Percentiles rank a stretch among this genome's conserved stretches.
Evolutionary conservation across 2,329 filamentous ascomycete species (phyloP).

Genomic region (Venturia effusa): DNA sequence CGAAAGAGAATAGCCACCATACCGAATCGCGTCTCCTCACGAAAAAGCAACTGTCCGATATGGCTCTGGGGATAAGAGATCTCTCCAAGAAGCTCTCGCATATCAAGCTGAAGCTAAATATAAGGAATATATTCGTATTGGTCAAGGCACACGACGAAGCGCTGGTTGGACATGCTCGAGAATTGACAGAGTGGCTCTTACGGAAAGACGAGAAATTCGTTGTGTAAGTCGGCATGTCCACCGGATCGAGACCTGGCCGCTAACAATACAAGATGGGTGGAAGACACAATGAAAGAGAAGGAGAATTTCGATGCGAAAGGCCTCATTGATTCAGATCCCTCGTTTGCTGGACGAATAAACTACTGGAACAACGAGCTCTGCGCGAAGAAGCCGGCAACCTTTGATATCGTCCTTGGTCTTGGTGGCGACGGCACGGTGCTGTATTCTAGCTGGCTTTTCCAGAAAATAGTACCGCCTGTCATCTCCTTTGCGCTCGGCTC

Average conservation of each 20-base stretch:
- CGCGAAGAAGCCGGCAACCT: constrained; percentile 65
- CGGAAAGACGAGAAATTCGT: constrained; percentile 59
- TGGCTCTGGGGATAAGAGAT: constrained; percentile 92
- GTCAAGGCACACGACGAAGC: constrained; percentile 86
- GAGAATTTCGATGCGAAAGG: constrained; percentile 63
- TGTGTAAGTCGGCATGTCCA: constrained; percentile 43
- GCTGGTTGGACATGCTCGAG: constrained; percentile 64
- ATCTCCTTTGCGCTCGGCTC: constrained; percentile 86
- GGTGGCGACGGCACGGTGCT: constrained; percentile 95
- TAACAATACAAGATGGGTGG: constrained; percentile 45
- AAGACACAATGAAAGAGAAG: constrained; percentile 62
- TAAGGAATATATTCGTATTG: constrained; percentile 74
- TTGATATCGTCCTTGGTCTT: constrained; percentile 87
- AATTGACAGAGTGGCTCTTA: constrained; percentile 72
- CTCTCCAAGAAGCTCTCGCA: constrained; percentile 76
- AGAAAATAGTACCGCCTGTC: constrained; percentile 86
- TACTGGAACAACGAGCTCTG: constrained; percentile 82
- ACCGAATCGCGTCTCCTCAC: constrained; percentile 68
- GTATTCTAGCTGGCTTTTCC: constrained; percentile 94
- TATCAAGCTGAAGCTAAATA: constrained; percentile 70
- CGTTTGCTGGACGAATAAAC: constrained; percentile 49
- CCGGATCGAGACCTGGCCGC: background rate
- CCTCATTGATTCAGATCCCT: constrained; percentile 51
- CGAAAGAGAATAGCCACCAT: constrained; percentile 18
- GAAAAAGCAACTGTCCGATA: constrained; percentile 89